Percentiles rank a stretch among this genome's conserved stretches.
Conservation (phyloP, 345 rosid genomes). For the Camelina hispida region DNA sequence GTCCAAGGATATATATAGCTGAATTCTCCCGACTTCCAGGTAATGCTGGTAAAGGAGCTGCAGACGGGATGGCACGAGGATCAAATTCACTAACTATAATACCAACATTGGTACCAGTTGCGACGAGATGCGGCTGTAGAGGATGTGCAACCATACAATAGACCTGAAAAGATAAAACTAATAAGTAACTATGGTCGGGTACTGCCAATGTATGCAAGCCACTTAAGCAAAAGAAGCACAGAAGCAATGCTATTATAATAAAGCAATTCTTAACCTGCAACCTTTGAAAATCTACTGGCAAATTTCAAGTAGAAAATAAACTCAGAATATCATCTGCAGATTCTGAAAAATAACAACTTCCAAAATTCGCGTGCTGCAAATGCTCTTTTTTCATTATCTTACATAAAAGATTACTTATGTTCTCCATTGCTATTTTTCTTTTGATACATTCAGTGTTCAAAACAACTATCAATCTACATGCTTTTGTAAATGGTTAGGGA, state of each 20-base stretch:
- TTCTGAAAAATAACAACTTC: neutral
- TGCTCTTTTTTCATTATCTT: neutral
- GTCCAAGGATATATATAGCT: slow-evolving; percentile 82
- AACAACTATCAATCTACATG: slow-evolving; percentile 25
- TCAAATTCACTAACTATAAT: slow-evolving; percentile 95
- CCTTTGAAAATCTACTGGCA: slow-evolving; percentile 14
- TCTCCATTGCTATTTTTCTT: neutral
- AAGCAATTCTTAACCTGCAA: slow-evolving; percentile 1
- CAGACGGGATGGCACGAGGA: slow-evolving; percentile 88
- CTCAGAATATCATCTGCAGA: slow-evolving; percentile 14
- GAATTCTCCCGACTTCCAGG: slow-evolving; percentile 93
- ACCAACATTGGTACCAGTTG: slow-evolving; percentile 94
- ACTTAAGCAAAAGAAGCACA: slow-evolving; percentile 9
- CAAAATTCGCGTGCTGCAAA: neutral
- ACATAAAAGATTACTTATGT: neutral
- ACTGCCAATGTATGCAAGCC: slow-evolving; percentile 25
- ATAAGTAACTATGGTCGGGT: slow-evolving; percentile 36
- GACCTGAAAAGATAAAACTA: slow-evolving; percentile 62
- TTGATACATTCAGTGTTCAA: slow-evolving; percentile 17
- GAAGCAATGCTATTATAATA: slow-evolving; percentile 4
- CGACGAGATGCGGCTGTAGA: slow-evolving; percentile 98
- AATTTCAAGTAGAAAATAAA: slow-evolving; percentile 11
- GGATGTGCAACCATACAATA: slow-evolving; percentile 99
- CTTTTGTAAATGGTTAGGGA: slow-evolving; percentile 1
- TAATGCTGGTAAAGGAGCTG: slow-evolving; percentile 82